Percentiles rank a stretch among this genome's conserved stretches.
phyloP scores from a whole-genome alignment of 208 protist species.

The Herpetomonas samuelpessoai region DNA sequence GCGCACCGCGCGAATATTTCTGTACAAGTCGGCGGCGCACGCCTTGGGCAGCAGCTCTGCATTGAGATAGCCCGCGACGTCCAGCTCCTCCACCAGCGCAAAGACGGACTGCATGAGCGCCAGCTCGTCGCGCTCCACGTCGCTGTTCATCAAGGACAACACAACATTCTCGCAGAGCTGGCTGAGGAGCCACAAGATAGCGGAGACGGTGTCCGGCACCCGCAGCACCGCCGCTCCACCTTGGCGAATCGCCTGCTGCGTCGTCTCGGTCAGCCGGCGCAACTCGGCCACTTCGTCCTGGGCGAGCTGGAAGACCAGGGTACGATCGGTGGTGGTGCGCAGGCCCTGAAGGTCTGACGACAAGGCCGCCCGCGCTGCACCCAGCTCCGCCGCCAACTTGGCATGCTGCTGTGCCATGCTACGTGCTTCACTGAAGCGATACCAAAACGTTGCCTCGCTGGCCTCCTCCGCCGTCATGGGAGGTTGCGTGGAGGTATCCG shows the following conservation, averaged over 20 bases:
- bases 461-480: slow-evolving; percentile 31
- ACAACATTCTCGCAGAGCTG: slow-evolving; percentile 48
- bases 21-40: slow-evolving; percentile 42
- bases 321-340: slow-evolving; percentile 22
- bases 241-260: slow-evolving; percentile 30
- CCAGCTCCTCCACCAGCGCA: slow-evolving; percentile 51
- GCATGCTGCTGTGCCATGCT: slow-evolving; percentile 43
- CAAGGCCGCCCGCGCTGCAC: slow-evolving; percentile 24
- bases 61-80: slow-evolving; percentile 54
- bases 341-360: slow-evolving; percentile 4
- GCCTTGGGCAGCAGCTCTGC: slow-evolving; percentile 37
- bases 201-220: slow-evolving; percentile 38
- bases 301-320: slow-evolving; percentile 55
- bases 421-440: slow-evolving; percentile 33
- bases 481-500: no score
- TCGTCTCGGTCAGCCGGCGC: slow-evolving; percentile 25
- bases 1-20: slow-evolving; percentile 50
- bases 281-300: slow-evolving; percentile 60
- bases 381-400: slow-evolving; percentile 35
- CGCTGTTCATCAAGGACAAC: slow-evolving; percentile 39
- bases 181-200: slow-evolving; percentile 44
- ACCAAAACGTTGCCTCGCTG: slow-evolving; percentile 64
- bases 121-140: slow-evolving; percentile 19
- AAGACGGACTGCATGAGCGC: slow-evolving; percentile 49
- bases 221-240: slow-evolving; percentile 52